Evolutionary conservation across 2,329 filamentous ascomycete genomes (phyloP).

Genomic region (Colletotrichum cuscutae): DNA sequence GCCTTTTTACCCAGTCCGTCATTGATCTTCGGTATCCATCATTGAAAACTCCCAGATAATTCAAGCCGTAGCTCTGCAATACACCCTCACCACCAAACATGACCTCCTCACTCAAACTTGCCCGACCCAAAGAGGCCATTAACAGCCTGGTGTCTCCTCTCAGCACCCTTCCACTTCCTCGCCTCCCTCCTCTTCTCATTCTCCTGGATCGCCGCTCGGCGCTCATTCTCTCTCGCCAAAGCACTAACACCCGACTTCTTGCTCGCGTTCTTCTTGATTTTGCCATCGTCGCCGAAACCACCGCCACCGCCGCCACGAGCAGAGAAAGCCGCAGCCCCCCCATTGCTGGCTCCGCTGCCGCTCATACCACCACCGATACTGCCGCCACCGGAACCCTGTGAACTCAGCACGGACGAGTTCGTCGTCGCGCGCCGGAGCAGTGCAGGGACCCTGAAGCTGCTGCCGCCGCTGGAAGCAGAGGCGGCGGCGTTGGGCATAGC

Average conservation of each 20-base stretch:
- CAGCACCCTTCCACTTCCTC: conserved; percentile 67
- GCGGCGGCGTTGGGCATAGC: conserved; percentile 46
- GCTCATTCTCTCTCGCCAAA: conserved; percentile 69
- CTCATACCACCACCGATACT: not conserved
- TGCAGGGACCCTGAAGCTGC: conserved; percentile 73
- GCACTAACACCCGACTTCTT: conserved; percentile 71
- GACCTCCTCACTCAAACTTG: conserved; percentile 56
- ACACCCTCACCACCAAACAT: not conserved
- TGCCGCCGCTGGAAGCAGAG: conserved; percentile 47
- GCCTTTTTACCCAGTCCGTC: not conserved
- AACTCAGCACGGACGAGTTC: conserved; percentile 63
- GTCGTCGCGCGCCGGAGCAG: conserved; percentile 80
- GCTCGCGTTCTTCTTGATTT: conserved; percentile 69
- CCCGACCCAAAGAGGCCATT: conserved; percentile 69
- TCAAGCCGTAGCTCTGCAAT: not conserved
- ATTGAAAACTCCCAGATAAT: not conserved
- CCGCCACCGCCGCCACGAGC: conserved; percentile 15
- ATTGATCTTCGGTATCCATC: not conserved
- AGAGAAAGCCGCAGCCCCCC: conserved; percentile 3
- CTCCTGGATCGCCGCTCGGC: conserved; percentile 64
- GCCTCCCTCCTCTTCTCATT: conserved; percentile 68
- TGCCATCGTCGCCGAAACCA: conserved; percentile 57
- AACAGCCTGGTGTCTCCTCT: conserved; percentile 65
- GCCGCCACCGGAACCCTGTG: conserved; percentile 31
- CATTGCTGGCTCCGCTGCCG: conserved; percentile 18